Evolutionary conservation across 2,329 filamentous ascomycete genomes (phyloP).

Genomic region (Thelonectria blattea): DNA sequence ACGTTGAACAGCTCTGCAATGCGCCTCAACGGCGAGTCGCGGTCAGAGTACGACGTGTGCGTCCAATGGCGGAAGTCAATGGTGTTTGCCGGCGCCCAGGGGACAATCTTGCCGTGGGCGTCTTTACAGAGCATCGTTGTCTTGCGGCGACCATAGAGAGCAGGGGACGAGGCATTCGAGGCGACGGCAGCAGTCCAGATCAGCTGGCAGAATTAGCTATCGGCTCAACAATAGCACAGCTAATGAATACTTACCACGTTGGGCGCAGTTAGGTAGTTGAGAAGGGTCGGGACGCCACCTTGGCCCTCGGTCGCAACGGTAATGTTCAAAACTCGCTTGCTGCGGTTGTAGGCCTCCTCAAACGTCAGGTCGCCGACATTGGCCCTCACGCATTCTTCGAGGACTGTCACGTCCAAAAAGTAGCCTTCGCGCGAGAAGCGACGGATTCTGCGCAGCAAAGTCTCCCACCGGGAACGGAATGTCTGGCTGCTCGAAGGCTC

Average conservation of each 20-base stretch:
- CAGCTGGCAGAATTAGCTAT: constrained; percentile 54
- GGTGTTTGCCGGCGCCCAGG: constrained; percentile 72
- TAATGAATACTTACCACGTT: constrained; percentile 73
- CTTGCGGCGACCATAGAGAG: constrained; percentile 69
- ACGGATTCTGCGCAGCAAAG: constrained; percentile 67
- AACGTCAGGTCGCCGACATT: constrained; percentile 93
- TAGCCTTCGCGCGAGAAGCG: constrained; percentile 80
- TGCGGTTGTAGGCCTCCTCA: constrained; percentile 86
- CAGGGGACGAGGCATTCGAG: constrained; percentile 71
- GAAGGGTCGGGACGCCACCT: constrained; percentile 78
- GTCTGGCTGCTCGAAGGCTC: constrained; percentile 45
- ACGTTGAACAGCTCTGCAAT: constrained; percentile 88
- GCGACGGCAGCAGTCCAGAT: constrained; percentile 82
- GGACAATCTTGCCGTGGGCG: constrained; percentile 71
- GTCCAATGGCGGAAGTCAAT: constrained; percentile 72
- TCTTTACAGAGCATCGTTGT: constrained; percentile 79
- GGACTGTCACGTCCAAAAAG: constrained; percentile 79
- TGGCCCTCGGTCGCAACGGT: constrained; percentile 80
- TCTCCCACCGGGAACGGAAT: constrained; percentile 57
- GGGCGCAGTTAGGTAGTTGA: constrained; percentile 92
- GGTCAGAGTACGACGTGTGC: constrained; percentile 68
- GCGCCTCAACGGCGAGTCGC: constrained; percentile 69
- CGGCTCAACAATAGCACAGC: not conserved
- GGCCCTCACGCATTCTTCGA: constrained; percentile 82
- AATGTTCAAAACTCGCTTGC: constrained; percentile 88